Evolutionary conservation across 768 basidiomycete species (phyloP), one percentile per base, ranked within the genome.

Genomic region (Tricholoma hemisulphureum): DNA sequence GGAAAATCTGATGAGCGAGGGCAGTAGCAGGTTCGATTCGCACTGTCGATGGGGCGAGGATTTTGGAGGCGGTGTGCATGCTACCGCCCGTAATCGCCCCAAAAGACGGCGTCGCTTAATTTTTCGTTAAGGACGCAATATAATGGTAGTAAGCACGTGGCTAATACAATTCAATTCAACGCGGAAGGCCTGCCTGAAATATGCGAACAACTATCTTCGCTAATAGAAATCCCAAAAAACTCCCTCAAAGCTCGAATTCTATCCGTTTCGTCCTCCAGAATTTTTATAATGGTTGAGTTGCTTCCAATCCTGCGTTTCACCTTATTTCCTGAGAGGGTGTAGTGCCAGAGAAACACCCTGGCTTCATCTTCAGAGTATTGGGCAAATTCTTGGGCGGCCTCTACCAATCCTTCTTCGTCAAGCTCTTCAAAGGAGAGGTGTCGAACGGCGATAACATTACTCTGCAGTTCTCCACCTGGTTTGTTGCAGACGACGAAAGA

Each of bases 181-280:
- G n/a, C n/a, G n/a, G n/a, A n/a, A n/a, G n/a, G n/a, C 29, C 70
- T 35, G 24, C 69, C 71, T 59, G 50, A 26, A 34, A 73, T 71
- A 60, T 67, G 58, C 2, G 26, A 48, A 20, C 52, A 58, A 45
- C 58, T 68, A n/a, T 61, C 58, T 20, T 65, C 67, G 14, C 55
- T 43, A n/a, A 73, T 56, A 34, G 64, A 54, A 20, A 73, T 53
- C 21, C 65, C 64, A 58, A 72, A 73, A 10, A 67, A 50, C 32
- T 68, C 70, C 24, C 66, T 57, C 50, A 72, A 51, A 4, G 63
- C 63, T 55, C 55, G 61, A 21, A 72, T 67, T 57, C 73, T 68
- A 46, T 75, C 70, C 45, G 50, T 1, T 55, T 75, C 74, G 4
- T 59, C 67, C 20, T n/a, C 56, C n/a, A 75, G 50, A 13, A 51